Base-by-base conservation (phyloP, 495 filamentous ascomycete genomes). In the Monascus purpureus region DNA sequence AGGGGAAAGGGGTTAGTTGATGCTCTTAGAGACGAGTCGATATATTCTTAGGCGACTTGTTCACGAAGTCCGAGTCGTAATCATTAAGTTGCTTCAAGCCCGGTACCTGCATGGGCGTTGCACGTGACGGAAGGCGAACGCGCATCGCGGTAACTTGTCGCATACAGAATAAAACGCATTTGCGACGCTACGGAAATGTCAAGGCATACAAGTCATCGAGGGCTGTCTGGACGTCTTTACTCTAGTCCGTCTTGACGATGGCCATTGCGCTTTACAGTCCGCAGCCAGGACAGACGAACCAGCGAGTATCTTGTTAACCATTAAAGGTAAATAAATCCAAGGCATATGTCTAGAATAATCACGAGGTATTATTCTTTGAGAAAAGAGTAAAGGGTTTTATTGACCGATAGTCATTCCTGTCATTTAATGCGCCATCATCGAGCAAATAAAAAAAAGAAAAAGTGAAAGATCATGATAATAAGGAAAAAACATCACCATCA, bases 401-500 rank as follows among this genome's bases (percentile, higher is more conserved):
- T 22, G 9, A 22, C 20, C 20, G 5, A 22, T 22, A 22, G 9
- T 22, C 20, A 9, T 22, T 22, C 5, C 20, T 9, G 9, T 22
- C 20, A 22, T 29, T 17, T 5, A 8, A 3, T 1, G 29, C 12
- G 2, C 13, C 38, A 24, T 39, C 31, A 33, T 32, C 14, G 35
- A 26, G 6, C 25, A 16, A 22, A 3, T 23, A 16, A 19, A 12
- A 15, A 29, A 24, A 9, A 5, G 14, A 30, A 25, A 35, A 20
- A 33, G 3, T 16, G 8, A 25, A 7, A 12, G 2, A 34, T 26
- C 24, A 25, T 13, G 14, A 29, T 29, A 26, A 20, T 12, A 9
- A 14, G 16, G 11, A 24, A 32, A 22, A 23, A 32, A 9, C 30
- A 33, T 41, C 42, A 31, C 35, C 19, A 17, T 37, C 25, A 35